These are phyloP conservation scores for Neopestalotiopsis rosae DNA, from an alignment of 2,329 filamentous ascomycete genomes.

Conservation along the genomic window DNA sequence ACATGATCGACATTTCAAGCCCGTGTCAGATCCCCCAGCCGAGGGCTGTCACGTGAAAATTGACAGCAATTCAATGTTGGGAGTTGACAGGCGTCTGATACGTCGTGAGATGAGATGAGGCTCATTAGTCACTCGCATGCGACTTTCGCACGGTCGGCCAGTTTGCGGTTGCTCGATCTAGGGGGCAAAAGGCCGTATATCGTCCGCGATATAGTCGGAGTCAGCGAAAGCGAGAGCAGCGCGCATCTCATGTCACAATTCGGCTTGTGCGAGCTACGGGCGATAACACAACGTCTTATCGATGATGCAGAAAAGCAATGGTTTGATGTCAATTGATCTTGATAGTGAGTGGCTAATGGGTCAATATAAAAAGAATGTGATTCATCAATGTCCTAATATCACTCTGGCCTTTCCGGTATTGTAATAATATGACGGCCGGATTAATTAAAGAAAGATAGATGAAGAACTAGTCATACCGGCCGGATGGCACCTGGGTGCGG, in stretches of 20 bases:
- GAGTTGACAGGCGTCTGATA: background rate
- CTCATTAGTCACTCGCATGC: background rate
- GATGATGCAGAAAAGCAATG: background rate
- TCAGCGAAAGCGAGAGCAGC: too few relatives aligned
- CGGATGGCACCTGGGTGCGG: background rate
- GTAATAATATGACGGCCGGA: background rate
- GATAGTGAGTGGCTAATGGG: background rate
- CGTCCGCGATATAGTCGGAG: too few relatives aligned
- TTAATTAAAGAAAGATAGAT: background rate
- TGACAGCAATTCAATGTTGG: background rate
- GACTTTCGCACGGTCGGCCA: background rate
- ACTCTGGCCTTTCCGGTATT: background rate
- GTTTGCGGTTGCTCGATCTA: background rate
- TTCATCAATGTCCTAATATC: slow-evolving; percentile 1
- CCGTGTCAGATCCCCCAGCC: slow-evolving; percentile 1
- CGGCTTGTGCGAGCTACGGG: too few relatives aligned
- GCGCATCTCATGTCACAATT: too few relatives aligned
- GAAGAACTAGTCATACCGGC: background rate
- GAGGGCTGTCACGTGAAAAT: background rate
- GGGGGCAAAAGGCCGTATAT: too few relatives aligned
- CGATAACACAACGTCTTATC: background rate
- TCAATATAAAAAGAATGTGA: background rate
- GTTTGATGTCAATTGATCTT: background rate
- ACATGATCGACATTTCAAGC: slow-evolving; percentile 3
- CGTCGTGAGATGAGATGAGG: background rate